Base-by-base conservation (phyloP, 352 stramenopile species). In the Phytopythium mirpurense region DNA sequence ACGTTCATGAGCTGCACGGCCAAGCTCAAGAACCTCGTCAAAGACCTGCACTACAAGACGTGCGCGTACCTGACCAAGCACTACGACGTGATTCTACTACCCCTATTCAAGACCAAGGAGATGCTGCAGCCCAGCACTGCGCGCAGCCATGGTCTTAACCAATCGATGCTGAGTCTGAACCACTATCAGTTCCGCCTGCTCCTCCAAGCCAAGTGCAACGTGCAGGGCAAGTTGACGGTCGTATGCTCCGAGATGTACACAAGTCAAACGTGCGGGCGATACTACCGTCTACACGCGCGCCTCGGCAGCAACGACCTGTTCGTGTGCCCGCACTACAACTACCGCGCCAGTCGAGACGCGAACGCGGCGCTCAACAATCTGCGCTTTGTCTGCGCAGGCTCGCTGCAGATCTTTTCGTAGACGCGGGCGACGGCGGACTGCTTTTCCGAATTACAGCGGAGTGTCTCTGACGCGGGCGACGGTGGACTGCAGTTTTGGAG, bases 191-290 rank as follows among this genome's bases (percentile, higher is more conserved):
- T 54, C 27, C 47, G 47, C 5, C 47, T 37, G 35, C 32, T 44
- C 1, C 34, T 54, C 8, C 47, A 21, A 21, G 34, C 47, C 31
- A 54, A 54, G 47, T 23, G 47, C 27, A n/a, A 44, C 5, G 31
- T 21, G 21, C 44, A 23, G 34, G 47, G 47, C n/a, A 54, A 54
- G 47, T 16, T n/a, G n/a, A n/a, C 35, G 19, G 47, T 54, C 5
- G 34, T 54, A 10, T 43, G 46, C 31, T 51, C 45, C 45, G 45
- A 51, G 45, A 51, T 51, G 45, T 51, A 51, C 29, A 51, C 10
- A 2, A 41, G 27, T 40, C 26, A n/a, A n/a, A n/a, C n/a, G n/a
- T n/a, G n/a, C n/a, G n/a, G n/a, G n/a, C n/a, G n/a, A 18, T 53
- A 32, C 31, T 19, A 53, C 9, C 46, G 46, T 15, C 29, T 53